phyloP scores from a whole-genome alignment of 2,329 filamentous ascomycete species.

The Penicillium sp. region DNA sequence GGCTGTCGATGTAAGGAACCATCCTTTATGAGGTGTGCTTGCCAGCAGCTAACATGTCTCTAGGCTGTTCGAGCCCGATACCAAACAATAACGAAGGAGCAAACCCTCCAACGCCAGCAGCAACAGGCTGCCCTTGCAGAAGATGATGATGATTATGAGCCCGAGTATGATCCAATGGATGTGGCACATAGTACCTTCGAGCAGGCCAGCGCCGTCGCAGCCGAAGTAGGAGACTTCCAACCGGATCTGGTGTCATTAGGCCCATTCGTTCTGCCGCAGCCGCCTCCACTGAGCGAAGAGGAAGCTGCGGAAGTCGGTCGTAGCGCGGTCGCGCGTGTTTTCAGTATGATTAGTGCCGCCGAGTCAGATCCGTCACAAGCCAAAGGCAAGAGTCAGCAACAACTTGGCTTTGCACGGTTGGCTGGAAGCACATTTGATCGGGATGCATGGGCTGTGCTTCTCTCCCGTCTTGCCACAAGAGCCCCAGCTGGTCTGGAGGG shows the following conservation, averaged over 20 bases:
- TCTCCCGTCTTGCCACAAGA: constrained; percentile 79
- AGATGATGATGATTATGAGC: constrained; percentile 91
- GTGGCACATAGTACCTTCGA: constrained; percentile 23
- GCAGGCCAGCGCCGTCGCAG: constrained; percentile 65
- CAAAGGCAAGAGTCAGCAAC: constrained; percentile 51
- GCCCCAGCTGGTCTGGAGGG: constrained; percentile 64
- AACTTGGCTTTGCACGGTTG: constrained; percentile 71
- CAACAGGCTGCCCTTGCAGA: constrained; percentile 42
- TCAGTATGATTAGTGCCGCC: constrained; percentile 68
- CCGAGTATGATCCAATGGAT: constrained; percentile 73
- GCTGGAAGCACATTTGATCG: constrained; percentile 79
- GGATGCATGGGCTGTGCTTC: constrained; percentile 85
- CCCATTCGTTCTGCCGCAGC: constrained; percentile 73
- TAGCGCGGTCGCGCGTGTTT: constrained; percentile 69
- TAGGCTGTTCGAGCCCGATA: constrained; percentile 40
- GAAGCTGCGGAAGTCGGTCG: constrained; percentile 70
- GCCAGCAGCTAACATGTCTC: constrained; percentile 11
- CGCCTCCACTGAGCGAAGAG: constrained; percentile 66
- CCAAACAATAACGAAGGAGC: constrained; percentile 35
- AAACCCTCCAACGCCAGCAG: constrained; percentile 32
- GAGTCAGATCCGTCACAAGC: constrained; percentile 59
- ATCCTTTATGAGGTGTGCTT: not conserved
- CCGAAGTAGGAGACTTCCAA: constrained; percentile 69
- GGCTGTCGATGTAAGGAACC: constrained; percentile 62
- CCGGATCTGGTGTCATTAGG: constrained; percentile 58